phyloP scores from a whole-genome alignment of 2,329 filamentous ascomycete genomes.

The Alternaria sp. region DNA sequence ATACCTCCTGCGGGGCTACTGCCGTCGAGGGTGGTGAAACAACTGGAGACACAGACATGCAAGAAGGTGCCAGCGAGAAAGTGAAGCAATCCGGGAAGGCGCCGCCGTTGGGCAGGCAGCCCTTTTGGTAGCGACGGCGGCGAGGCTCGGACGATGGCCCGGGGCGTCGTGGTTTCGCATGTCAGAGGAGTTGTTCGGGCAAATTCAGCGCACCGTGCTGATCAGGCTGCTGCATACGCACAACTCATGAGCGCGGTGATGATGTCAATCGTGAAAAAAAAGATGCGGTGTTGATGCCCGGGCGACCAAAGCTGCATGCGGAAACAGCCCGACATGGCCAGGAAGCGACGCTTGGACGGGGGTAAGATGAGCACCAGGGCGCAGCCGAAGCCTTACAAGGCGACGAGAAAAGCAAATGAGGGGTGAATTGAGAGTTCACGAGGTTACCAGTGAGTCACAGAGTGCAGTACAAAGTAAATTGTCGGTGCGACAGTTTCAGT shows the following conservation, averaged over 20 bases:
- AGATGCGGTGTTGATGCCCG: slow-evolving; percentile 6
- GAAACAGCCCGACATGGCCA: background rate
- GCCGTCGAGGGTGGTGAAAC: slow-evolving; percentile 20
- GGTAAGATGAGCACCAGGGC: background rate
- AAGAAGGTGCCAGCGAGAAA: background rate
- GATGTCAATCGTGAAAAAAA: slow-evolving; percentile 10
- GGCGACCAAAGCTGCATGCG: slow-evolving; percentile 9
- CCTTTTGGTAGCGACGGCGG: slow-evolving; percentile 1
- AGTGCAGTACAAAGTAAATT: background rate
- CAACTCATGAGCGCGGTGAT: background rate
- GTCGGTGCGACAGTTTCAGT: background rate
- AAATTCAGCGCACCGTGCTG: background rate
- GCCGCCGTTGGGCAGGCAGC: slow-evolving; percentile 1
- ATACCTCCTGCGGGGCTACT: slow-evolving; percentile 2
- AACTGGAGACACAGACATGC: slow-evolving; percentile 3
- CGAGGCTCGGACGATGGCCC: slow-evolving; percentile 2
- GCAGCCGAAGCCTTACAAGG: slow-evolving; percentile 1
- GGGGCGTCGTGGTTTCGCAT: background rate
- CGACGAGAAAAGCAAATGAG: slow-evolving; percentile 8
- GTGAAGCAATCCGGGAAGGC: slow-evolving; percentile 8
- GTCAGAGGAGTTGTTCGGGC: background rate
- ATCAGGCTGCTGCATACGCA: background rate
- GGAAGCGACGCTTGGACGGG: background rate
- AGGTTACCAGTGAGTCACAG: background rate
- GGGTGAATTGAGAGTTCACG: background rate